Conservation (phyloP, 768 basidiomycete genomes). For the Bullera alba region DNA sequence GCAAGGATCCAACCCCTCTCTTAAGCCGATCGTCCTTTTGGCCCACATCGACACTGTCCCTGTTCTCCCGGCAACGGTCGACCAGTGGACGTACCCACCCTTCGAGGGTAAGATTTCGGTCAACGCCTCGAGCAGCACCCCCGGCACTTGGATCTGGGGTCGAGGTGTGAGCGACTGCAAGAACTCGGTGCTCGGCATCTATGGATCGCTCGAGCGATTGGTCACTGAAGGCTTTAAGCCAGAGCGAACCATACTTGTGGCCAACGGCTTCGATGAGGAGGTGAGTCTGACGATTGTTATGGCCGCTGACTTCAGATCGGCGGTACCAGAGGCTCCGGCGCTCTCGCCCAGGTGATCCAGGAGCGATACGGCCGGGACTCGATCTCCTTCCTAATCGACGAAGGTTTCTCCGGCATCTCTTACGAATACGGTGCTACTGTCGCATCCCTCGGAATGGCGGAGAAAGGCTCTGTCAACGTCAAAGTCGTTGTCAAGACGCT, state of each 20-base stretch:
- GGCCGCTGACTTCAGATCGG: slow-evolving; percentile 48
- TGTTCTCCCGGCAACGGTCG: slow-evolving; percentile 55
- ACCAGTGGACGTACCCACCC: slow-evolving; percentile 58
- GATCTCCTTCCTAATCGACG: slow-evolving; percentile 76
- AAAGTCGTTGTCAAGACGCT: slow-evolving; percentile 45
- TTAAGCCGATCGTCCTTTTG: slow-evolving; percentile 60
- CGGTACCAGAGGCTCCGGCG: slow-evolving; percentile 40
- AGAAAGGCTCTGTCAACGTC: slow-evolving; percentile 44
- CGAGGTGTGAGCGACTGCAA: slow-evolving; percentile 71
- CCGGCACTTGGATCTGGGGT: slow-evolving; percentile 65
- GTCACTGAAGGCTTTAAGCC: slow-evolving; percentile 61
- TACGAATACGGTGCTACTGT: slow-evolving; percentile 35
- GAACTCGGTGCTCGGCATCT: slow-evolving; percentile 49
- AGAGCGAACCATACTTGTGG: slow-evolving; percentile 44
- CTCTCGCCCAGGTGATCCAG: slow-evolving; percentile 51
- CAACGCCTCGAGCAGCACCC: slow-evolving; percentile 22
- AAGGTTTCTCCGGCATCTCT: slow-evolving; percentile 60
- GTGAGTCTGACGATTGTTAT: slow-evolving; percentile 27
- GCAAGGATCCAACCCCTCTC: slow-evolving; percentile 56
- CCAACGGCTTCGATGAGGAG: slow-evolving; percentile 67
- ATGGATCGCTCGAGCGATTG: slow-evolving; percentile 59
- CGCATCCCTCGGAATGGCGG: slow-evolving; percentile 45
- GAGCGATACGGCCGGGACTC: slow-evolving; percentile 62
- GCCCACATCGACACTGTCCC: slow-evolving; percentile 59
- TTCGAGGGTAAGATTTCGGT: slow-evolving; percentile 52